phyloP scores from a whole-genome alignment of 2,329 filamentous ascomycete species.

The Scedosporium aurantiacum region DNA sequence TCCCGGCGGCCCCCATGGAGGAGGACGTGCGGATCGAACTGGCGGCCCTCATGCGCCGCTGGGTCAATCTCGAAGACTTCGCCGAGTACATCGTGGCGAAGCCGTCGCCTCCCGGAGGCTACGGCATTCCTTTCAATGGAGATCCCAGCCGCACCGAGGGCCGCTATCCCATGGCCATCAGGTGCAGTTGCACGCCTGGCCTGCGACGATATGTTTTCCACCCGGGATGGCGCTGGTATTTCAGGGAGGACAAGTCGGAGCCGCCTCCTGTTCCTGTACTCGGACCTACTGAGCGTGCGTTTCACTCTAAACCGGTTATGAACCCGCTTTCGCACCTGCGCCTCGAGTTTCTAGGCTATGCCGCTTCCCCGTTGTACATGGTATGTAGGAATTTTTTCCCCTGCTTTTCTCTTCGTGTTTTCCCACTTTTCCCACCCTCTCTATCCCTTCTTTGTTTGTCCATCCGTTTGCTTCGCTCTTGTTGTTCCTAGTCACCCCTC shows the following conservation, averaged over 20 bases:
- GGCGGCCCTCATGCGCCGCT: not conserved
- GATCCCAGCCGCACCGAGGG: not conserved
- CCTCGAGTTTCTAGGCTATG: slow-evolving; percentile 1
- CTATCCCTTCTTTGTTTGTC: not conserved
- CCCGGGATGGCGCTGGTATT: not conserved
- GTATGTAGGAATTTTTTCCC: not conserved
- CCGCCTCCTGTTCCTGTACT: not conserved
- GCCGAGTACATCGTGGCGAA: not conserved
- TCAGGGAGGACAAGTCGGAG: not conserved
- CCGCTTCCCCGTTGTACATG: not conserved
- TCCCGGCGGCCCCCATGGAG: not conserved
- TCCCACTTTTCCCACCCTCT: not conserved
- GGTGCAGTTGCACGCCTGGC: not conserved
- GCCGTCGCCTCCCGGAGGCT: not conserved
- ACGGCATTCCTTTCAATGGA: not conserved
- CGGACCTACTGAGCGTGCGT: not conserved
- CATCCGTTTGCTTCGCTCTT: too few relatives aligned
- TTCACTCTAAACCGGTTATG: not conserved
- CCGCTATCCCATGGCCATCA: not conserved
- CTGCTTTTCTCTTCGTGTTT: not conserved
- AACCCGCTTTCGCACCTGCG: not conserved
- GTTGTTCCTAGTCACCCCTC: not conserved
- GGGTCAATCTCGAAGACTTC: not conserved
- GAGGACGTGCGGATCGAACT: not conserved
- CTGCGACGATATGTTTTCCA: not conserved